Conservation (phyloP, 345 rosid species). For the Lepidium aucheri region DNA sequence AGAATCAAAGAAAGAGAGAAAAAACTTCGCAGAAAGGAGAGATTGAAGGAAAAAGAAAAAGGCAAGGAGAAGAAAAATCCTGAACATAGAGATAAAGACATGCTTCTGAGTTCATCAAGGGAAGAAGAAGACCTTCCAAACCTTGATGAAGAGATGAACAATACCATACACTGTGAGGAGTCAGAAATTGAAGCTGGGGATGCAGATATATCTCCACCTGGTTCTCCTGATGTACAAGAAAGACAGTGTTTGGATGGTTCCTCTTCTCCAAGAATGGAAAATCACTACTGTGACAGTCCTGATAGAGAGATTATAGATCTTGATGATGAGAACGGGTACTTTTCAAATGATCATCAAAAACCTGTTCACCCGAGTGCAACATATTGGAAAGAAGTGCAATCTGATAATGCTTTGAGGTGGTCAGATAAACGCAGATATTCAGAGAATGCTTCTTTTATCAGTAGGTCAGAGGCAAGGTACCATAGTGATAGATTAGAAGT, state of each 20-base stretch:
- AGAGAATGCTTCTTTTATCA: slow-evolving; percentile 37
- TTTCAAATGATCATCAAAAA: slow-evolving; percentile 45
- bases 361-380: slow-evolving; percentile 47
- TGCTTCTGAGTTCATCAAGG: slow-evolving; percentile 13
- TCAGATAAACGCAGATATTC: slow-evolving; percentile 46
- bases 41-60: slow-evolving; percentile 85
- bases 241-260: slow-evolving; percentile 28
- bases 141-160: slow-evolving; percentile 37
- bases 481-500: slow-evolving; percentile 47
- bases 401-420: slow-evolving; percentile 57
- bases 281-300: slow-evolving; percentile 34
- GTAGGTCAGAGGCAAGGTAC: slow-evolving; percentile 53
- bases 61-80: slow-evolving; percentile 39
- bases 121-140: slow-evolving; percentile 28
- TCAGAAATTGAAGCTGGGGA: slow-evolving; percentile 38
- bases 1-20: slow-evolving; percentile 89
- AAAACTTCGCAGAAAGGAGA: slow-evolving; percentile 91
- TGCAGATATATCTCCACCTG: slow-evolving; percentile 38
- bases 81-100: slow-evolving; percentile 13
- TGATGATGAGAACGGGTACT: slow-evolving; percentile 48
- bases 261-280: slow-evolving; percentile 29
- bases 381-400: slow-evolving; percentile 47
- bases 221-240: slow-evolving; percentile 45
- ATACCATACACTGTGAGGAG: slow-evolving; percentile 30
- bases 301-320: slow-evolving; percentile 20